These are phyloP conservation scores for Fennellomyces sp. DNA, from an alignment of 371 early-diverging fungal genomes.

Conservation along the genomic window DNA sequence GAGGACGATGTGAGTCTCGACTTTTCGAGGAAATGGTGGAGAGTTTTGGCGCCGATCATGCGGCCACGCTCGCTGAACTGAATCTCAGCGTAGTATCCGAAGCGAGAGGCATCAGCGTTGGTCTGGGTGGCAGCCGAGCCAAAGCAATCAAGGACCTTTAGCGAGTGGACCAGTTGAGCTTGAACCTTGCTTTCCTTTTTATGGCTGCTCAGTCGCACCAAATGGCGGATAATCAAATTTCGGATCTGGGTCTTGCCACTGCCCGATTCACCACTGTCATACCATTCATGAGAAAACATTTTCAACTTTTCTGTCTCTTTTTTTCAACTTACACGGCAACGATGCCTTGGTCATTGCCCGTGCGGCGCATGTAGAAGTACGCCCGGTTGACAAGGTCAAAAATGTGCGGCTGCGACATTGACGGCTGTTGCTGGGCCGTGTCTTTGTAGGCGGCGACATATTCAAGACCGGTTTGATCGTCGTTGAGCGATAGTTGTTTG, in stretches of 20 bases:
- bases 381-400: slow-evolving; percentile 46
- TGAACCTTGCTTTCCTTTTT: slow-evolving; percentile 81
- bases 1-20: slow-evolving; percentile 63
- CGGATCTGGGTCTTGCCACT: slow-evolving; percentile 82
- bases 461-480: slow-evolving; percentile 48
- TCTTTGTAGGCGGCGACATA: slow-evolving; percentile 46
- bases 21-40: slow-evolving; percentile 92
- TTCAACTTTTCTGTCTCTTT: slow-evolving; percentile 41
- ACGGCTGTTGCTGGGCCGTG: slow-evolving; percentile 41
- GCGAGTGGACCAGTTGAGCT: slow-evolving; percentile 68
- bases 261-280: slow-evolving; percentile 79
- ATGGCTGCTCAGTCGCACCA: slow-evolving; percentile 71
- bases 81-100: slow-evolving; percentile 90
- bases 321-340: slow-evolving; percentile 29
- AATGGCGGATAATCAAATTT: slow-evolving; percentile 63
- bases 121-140: slow-evolving; percentile 78
- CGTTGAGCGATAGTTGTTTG: slow-evolving; percentile 49
- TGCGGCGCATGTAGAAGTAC: slow-evolving; percentile 48
- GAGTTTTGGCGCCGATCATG: slow-evolving; percentile 69
- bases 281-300: slow-evolving; percentile 17
- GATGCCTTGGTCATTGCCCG: slow-evolving; percentile 44
- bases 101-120: slow-evolving; percentile 85
- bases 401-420: slow-evolving; percentile 33
- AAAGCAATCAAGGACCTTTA: slow-evolving; percentile 81
- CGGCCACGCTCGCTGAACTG: slow-evolving; percentile 82